Base-by-base conservation (phyloP, 2,329 filamentous ascomycete genomes). In the Neoscytalidium dimidiatum region DNA sequence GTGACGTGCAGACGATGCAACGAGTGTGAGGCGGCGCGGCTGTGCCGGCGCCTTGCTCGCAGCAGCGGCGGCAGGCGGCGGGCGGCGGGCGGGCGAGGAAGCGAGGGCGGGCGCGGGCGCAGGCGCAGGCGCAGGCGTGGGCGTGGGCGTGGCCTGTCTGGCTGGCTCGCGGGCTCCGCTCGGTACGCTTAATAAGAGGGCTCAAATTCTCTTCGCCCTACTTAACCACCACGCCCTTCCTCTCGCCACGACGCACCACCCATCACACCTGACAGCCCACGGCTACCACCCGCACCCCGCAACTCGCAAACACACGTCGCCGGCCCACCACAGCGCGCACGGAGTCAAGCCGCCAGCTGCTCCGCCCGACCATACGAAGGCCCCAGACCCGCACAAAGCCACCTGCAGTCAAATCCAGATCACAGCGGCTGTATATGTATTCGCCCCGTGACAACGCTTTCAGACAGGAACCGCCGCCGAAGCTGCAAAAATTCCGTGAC, bases 401-500 rank as follows among this genome's bases (percentile, higher is more conserved):
- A 51, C 29, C 53, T 64, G 60, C 51, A 46, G 66, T 66, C 56
- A 62, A 46, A 60, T 31, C 11, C 35, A 17, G 26, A 49, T 53
- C 19, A 75, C 73, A 75, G 74, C 75, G 78, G 83, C 84, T 90
- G 92, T 96, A 91, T 96, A 96, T 96, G 93, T 96, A 96, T 97
- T 93, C 93, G 92, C 90, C 92, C 92, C 90, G 91, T 89, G 87
- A 87, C 88, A 88, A 91, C 91, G 89, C 92, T 89, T 93, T 92
- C 89, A 92, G 90, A 92, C 90, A 94, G 90, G 89, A 90, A 84
- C 89, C 90, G 87, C 92, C 92, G 86, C 88, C 92, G 86, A 92
- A 92, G 91, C 92, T 96, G 91, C 92, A 94, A 88, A 86, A 90
- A 87, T 96, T 96, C 92, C 92, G 92, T 88, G 93, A 92, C 91